Base-by-base conservation (phyloP, 345 rosid genomes). In the Acer campestre region DNA sequence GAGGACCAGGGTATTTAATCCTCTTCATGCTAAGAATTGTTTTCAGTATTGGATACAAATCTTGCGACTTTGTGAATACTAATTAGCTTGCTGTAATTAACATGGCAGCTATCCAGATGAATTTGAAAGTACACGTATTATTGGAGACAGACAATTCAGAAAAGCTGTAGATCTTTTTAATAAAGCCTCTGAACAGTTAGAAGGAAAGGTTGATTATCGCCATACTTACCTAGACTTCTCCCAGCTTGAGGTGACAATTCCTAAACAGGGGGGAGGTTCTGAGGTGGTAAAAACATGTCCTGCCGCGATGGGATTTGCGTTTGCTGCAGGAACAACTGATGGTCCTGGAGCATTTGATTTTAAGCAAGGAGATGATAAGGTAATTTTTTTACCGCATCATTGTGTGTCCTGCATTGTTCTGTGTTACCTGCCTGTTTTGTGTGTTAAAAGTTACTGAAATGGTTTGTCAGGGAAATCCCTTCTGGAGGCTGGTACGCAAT, bases 291-390 rank as follows among this genome's bases (percentile, higher is more conserved):
- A 86, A 82, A 96, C 98, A 64, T 94, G 99, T 83, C 99, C 98
- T 68, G 99, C 98, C 71, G 97, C 99, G 67, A 88, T 96, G 98
- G 99, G 99, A 20, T 96, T 96, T 75, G 93, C 85, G 79, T 92
- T 96, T 88, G 98, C 98, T 20, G 99, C 98, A 5, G 98, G 99
- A 83, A 96, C 99, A 29, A 96, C 98, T 14, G 99, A 96, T 88
- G 99, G 99, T 68, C 99, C 98, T 48, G 99, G 99, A 76, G 99
- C 99, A 84, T 96, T 96, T 85, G 98, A 90, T 86, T 96, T 96
- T 82, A 90, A 87, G 81, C 99, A 96, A 89, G 98, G 98, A 77
- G 99, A 96, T 89, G 88, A 90, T 79, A 73, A 81, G 92, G 99
- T 92, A 82, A 80, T 82, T 12, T 31, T 31, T 12, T 56, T 22